phyloP scores from a whole-genome alignment of 306 rosid genomes.

The Carpinus fangiana region DNA sequence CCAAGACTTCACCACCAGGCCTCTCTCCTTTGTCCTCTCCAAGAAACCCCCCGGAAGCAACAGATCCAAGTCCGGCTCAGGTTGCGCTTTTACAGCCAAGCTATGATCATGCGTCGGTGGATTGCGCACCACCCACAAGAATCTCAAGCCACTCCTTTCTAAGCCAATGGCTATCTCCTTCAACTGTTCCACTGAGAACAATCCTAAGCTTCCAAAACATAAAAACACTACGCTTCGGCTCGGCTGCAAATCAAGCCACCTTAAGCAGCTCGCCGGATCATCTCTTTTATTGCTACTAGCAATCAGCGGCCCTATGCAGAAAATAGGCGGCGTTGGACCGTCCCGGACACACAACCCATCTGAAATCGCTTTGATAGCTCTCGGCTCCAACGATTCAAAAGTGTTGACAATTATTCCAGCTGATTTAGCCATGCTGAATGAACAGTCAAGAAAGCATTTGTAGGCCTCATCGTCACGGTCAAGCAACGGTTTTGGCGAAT shows the following conservation, averaged over 20 bases:
- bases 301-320: constrained; percentile 46
- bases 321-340: constrained; percentile 22
- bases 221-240: constrained; percentile 47
- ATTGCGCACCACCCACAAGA: constrained; percentile 54
- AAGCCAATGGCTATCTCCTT: constrained; percentile 12
- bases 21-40: constrained; percentile 42
- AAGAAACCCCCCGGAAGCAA: constrained; percentile 47
- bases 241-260: constrained; percentile 58
- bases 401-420: constrained; percentile 41
- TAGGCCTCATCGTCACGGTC: constrained; percentile 34
- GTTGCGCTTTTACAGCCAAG: neutral
- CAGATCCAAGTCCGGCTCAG: constrained; percentile 33
- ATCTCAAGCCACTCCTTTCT: constrained; percentile 17
- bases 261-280: constrained; percentile 28
- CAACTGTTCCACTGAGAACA: constrained; percentile 37
- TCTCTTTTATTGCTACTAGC: neutral
- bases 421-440: constrained; percentile 15
- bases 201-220: constrained; percentile 60
- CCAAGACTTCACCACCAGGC: constrained; percentile 51
- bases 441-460: neutral
- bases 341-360: constrained; percentile 38
- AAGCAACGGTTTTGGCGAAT: constrained; percentile 28
- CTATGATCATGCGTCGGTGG: constrained; percentile 19
- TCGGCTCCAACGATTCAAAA: constrained; percentile 40
- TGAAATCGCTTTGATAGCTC: constrained; percentile 17